These are phyloP conservation scores for Limonium bicolor DNA, from an alignment of 148 eudicot genomes.

Conservation along the genomic window DNA sequence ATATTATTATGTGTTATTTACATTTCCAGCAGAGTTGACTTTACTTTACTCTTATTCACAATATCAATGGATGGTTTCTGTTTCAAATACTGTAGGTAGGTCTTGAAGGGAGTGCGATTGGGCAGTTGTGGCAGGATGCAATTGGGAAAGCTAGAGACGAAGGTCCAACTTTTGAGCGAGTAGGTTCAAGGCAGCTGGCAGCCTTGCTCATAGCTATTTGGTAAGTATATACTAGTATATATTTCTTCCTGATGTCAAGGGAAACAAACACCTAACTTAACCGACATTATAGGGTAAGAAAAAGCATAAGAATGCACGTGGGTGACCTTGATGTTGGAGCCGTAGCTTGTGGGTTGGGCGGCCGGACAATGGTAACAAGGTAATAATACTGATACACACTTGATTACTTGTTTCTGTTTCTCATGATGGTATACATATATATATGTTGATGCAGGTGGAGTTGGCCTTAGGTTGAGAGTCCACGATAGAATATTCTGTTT, in stretches of 20 bases:
- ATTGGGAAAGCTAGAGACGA: slow-evolving; percentile 83
- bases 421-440: too few relatives aligned
- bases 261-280: too few relatives aligned
- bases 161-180: slow-evolving; percentile 79
- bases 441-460: slow-evolving; percentile 62
- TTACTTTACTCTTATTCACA: background rate
- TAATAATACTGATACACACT: slow-evolving; percentile 7
- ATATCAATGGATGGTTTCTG: background rate
- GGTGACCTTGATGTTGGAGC: slow-evolving; percentile 97
- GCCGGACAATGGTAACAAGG: slow-evolving; percentile 98
- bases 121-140: slow-evolving; percentile 92
- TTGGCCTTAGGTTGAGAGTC: slow-evolving; percentile 91
- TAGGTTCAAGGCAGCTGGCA: slow-evolving; percentile 91
- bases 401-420: background rate
- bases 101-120: slow-evolving; percentile 96
- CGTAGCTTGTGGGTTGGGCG: slow-evolving; percentile 96
- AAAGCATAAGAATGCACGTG: slow-evolving; percentile 58
- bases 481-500: slow-evolving; percentile 79
- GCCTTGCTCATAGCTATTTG: slow-evolving; percentile 89
- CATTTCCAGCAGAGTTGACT: background rate
- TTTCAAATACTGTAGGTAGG: slow-evolving; percentile 58
- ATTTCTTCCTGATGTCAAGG: background rate
- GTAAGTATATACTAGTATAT: slow-evolving; percentile 15
- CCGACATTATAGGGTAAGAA: slow-evolving; percentile 85
- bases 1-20: background rate